Percentiles rank a stretch among this genome's conserved stretches.
Conservation (phyloP, 176 grass and related monocot species). For the Hordeum vulgare region MorexV3_pseudomolecules_assembly NC_058522.1:584703521-584704020, state of each 20-base stretch:
- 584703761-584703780: conserved; percentile 22
- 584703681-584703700: conserved; percentile 21
- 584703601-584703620: neutral
- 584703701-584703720: conserved; percentile 17
- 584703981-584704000: conserved; percentile 92
- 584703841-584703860: conserved; percentile 34
- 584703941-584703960: conserved; percentile 98
- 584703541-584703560: neutral
- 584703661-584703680: conserved; percentile 47
- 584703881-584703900: conserved; percentile 28
- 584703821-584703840: conserved; percentile 43
- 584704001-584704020: conserved; percentile 92
- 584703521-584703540: neutral
- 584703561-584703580: neutral
- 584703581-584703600: neutral
- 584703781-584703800: conserved; percentile 37
- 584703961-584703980: conserved; percentile 94
- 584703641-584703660: conserved; percentile 20
- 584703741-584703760: conserved; percentile 45
- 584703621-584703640: neutral
- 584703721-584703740: conserved; percentile 51
- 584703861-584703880: conserved; percentile 24
- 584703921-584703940: conserved; percentile 13
- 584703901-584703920: conserved; percentile 38
- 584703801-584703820: conserved; percentile 45